Evolutionary conservation across 352 stramenopile genomes (phyloP).

Genomic region (Globisporangium sylvaticum): DNA sequence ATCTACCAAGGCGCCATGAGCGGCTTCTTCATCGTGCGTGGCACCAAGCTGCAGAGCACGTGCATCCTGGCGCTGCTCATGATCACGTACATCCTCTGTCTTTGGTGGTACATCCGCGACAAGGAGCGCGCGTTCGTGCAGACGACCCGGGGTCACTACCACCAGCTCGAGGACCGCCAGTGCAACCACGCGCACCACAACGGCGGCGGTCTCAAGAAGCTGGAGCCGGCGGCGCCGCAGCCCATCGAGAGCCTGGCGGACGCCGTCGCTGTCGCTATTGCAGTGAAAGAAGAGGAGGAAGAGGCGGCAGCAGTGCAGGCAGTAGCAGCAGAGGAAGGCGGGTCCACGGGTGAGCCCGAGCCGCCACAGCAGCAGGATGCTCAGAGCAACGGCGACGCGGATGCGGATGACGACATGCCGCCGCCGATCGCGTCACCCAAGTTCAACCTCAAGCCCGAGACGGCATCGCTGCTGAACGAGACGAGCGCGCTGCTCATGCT

Average conservation of each 20-base stretch:
- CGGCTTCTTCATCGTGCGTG: constrained; percentile 78
- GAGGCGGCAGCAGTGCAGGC: background rate
- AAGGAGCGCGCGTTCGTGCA: constrained; percentile 66
- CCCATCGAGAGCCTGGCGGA: constrained; percentile 11
- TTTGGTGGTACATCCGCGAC: constrained; percentile 85
- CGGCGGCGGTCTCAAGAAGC: constrained; percentile 3
- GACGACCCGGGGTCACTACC: constrained; percentile 29
- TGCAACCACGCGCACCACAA: constrained; percentile 38
- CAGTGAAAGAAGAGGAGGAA: background rate
- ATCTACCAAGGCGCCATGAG: constrained; percentile 83
- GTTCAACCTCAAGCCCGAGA: constrained; percentile 11
- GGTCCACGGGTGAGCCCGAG: constrained; percentile 13
- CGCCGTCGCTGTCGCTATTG: constrained; percentile 11
- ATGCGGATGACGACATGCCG: constrained; percentile 4
- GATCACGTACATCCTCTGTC: constrained; percentile 72
- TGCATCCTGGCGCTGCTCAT: constrained; percentile 75
- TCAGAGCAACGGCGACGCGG: background rate
- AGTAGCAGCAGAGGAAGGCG: background rate
- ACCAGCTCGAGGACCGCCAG: constrained; percentile 33
- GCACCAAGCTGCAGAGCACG: constrained; percentile 68
- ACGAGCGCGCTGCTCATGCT: constrained; percentile 37
- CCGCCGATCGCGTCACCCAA: constrained; percentile 1
- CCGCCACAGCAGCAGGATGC: constrained; percentile 3
- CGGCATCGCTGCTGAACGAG: constrained; percentile 17
- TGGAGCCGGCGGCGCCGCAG: constrained; percentile 3